phyloP scores from a whole-genome alignment of 192 early-diverging fungal species.

The Thoreauomyces humboldtii region DNA sequence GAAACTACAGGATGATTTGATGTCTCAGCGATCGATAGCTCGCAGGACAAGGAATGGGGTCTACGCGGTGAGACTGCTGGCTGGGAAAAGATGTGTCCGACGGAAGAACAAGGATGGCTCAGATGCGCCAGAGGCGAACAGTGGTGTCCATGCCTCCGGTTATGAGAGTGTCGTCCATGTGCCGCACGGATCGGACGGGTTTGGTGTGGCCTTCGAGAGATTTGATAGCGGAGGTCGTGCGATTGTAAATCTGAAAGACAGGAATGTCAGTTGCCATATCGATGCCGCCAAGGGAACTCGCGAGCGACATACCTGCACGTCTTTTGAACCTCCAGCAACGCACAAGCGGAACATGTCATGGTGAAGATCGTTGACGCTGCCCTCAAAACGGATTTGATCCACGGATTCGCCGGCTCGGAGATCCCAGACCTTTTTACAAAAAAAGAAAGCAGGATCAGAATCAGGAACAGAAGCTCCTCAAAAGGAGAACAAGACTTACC shows the following conservation, averaged over 20 bases:
- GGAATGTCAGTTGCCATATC: neutral
- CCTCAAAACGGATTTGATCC: conserved; percentile 27
- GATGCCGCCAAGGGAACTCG: too few species aligned
- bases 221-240: conserved; percentile 23
- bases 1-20: too few species aligned
- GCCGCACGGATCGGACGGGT: conserved; percentile 24
- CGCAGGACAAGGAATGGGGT: too few species aligned
- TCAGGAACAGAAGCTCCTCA: neutral
- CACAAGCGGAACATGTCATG: conserved; percentile 28
- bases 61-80: too few species aligned
- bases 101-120: too few species aligned
- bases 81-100: too few species aligned
- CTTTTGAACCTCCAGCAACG: conserved; percentile 29
- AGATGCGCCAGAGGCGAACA: conserved; percentile 34
- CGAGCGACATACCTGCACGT: conserved; percentile 19
- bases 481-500: conserved; percentile 10
- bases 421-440: conserved; percentile 47
- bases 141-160: conserved; percentile 40
- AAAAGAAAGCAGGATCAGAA: neutral
- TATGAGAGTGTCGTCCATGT: conserved; percentile 31
- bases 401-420: conserved; percentile 33
- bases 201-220: conserved; percentile 39
- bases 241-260: conserved; percentile 35
- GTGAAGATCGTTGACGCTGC: conserved; percentile 30
- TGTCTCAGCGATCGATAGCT: too few species aligned